phyloP scores from a whole-genome alignment of 2,329 filamentous ascomycete species.

The Salinomyces thailandicus region DNA sequence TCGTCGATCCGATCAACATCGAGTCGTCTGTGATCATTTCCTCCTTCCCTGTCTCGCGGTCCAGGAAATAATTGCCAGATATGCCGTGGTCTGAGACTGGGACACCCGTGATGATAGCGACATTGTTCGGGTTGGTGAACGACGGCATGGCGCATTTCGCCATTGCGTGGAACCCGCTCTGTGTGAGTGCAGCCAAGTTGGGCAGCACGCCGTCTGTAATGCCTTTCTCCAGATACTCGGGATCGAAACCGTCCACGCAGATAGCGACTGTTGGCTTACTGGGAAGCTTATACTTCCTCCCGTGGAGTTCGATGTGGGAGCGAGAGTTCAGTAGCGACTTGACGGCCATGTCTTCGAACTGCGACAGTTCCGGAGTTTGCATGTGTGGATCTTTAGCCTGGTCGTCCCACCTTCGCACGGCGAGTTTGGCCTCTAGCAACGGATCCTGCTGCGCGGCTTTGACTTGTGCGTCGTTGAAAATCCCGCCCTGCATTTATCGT shows the following conservation, averaged over 20 bases:
- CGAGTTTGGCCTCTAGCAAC: too few species aligned
- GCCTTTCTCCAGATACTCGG: slow-evolving; percentile 30
- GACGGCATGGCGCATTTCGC: slow-evolving; percentile 35
- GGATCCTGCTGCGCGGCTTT: too few species aligned
- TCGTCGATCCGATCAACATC: too few species aligned
- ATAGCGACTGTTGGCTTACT: slow-evolving; percentile 31
- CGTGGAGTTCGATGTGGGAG: too few species aligned
- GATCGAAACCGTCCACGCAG: slow-evolving; percentile 37
- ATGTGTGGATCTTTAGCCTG: too few species aligned
- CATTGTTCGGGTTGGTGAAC: slow-evolving; percentile 38
- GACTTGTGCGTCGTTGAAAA: too few species aligned
- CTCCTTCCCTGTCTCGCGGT: slow-evolving; percentile 29
- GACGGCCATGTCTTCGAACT: too few species aligned
- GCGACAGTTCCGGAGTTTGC: too few species aligned
- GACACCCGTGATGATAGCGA: slow-evolving; percentile 36
- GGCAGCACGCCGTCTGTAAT: slow-evolving; percentile 28
- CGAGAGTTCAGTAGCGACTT: too few species aligned
- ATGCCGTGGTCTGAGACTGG: slow-evolving; percentile 34
- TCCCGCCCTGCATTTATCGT: too few species aligned
- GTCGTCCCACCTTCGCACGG: too few species aligned
- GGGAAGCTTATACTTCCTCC: slow-evolving; percentile 25
- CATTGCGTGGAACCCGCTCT: slow-evolving; percentile 30
- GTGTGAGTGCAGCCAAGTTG: slow-evolving; percentile 22
- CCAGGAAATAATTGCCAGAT: slow-evolving; percentile 36
- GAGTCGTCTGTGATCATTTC: too few species aligned